Evolutionary conservation across 768 basidiomycete species (phyloP).

Genomic region (Mycena venus): DNA sequence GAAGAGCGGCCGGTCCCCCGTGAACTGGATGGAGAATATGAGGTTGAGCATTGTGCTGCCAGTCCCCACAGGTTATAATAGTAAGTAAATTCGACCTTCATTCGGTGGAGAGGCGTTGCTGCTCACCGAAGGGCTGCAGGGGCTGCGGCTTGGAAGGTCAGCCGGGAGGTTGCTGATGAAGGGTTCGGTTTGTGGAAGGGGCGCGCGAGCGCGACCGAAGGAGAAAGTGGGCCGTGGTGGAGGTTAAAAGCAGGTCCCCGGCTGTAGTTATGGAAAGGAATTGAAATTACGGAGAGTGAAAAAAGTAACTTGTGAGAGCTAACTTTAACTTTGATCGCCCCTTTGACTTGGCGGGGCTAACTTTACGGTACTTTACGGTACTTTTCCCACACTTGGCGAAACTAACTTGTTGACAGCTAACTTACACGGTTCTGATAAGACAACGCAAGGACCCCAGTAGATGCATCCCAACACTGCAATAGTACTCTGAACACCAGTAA

Average conservation of each 20-base stretch:
- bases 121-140: not conserved
- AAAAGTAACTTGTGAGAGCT: too few species aligned
- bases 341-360: too few species aligned
- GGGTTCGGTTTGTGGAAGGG: not conserved
- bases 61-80: not conserved
- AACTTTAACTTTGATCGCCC: too few species aligned
- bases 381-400: too few species aligned
- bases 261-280: not conserved
- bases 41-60: not conserved
- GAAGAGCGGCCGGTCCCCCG: not conserved
- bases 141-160: not conserved
- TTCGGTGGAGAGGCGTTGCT: not conserved
- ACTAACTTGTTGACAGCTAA: too few species aligned
- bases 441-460: too few species aligned
- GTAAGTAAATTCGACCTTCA: not conserved
- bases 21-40: not conserved
- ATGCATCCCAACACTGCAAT: too few species aligned
- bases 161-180: not conserved
- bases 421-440: too few species aligned
- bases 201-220: not conserved
- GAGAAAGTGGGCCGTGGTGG: not conserved
- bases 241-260: not conserved
- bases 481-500: too few species aligned
- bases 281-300: not conserved
- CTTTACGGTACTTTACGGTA: too few species aligned